A percentile compares a stretch with the other conserved stretches of the same genome.
Evolutionary conservation across 2,329 filamentous ascomycete species (phyloP).

Genomic region (Aureobasidium zeae): DNA sequence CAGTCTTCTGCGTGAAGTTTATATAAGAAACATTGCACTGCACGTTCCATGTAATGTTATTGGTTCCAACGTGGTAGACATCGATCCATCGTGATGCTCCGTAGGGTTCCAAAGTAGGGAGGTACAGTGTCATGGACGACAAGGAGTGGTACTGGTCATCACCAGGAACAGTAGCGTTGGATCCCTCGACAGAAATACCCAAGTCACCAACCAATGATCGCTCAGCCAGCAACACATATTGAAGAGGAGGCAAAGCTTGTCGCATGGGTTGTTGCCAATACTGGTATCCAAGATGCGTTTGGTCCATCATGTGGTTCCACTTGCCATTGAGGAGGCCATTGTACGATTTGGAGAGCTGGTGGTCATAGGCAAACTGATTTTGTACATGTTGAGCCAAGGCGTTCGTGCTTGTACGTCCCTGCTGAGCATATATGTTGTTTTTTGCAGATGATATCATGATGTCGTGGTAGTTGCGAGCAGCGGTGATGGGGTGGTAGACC

Average conservation of each 20-base stretch:
- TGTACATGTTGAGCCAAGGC: constrained; percentile 44
- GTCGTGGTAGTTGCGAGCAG: constrained; percentile 48
- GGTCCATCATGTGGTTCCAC: constrained; percentile 54
- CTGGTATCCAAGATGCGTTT: constrained; percentile 37
- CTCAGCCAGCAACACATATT: constrained; percentile 50
- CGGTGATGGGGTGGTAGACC: constrained; percentile 51
- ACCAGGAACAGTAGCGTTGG: constrained; percentile 57
- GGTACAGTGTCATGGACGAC: constrained; percentile 44
- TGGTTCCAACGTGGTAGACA: constrained; percentile 50
- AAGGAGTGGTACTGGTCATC: constrained; percentile 52
- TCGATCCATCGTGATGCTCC: constrained; percentile 53
- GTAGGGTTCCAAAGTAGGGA: constrained; percentile 51
- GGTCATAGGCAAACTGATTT: constrained; percentile 48
- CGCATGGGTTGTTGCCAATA: constrained; percentile 58
- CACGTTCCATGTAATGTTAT: constrained; percentile 46
- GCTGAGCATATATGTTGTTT: constrained; percentile 47
- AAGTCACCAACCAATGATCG: constrained; percentile 53
- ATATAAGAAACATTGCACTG: constrained; percentile 42
- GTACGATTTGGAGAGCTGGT: constrained; percentile 47
- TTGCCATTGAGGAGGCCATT: constrained; percentile 51
- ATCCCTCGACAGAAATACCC: constrained; percentile 55
- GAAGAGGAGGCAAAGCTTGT: constrained; percentile 53
- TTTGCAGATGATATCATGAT: constrained; percentile 43
- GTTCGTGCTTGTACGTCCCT: constrained; percentile 51
- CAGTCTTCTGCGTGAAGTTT: constrained; percentile 41